Evolutionary conservation across 2,329 filamentous ascomycete genomes (phyloP).

Genomic region (Ampelomyces quisqualis): DNA sequence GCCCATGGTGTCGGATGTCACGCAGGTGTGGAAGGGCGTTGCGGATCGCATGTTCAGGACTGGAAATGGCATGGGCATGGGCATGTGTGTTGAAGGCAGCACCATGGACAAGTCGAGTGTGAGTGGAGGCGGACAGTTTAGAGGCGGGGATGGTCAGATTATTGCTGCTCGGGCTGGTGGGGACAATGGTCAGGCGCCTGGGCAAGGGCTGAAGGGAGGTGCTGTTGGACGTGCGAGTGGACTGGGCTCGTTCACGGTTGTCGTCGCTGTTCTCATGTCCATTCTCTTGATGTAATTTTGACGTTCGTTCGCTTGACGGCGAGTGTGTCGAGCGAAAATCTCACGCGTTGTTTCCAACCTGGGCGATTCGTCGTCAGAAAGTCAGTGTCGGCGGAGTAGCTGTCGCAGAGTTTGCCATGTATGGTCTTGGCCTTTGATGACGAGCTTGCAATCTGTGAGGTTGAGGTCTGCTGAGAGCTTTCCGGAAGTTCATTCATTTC

Average conservation of each 20-base stretch:
- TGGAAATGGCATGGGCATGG: constrained; percentile 10
- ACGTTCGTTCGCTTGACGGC: no score
- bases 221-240: not conserved
- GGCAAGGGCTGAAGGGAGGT: constrained; percentile 7
- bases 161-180: constrained; percentile 2
- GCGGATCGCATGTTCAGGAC: constrained; percentile 40
- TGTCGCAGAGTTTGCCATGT: constrained; percentile 70
- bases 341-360: not conserved
- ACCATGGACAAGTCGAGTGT: constrained; percentile 33
- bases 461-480: constrained; percentile 51
- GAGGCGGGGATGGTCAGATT: constrained; percentile 24
- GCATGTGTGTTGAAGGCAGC: constrained; percentile 32
- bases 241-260: no score
- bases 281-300: no score
- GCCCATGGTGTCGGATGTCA: constrained; percentile 39
- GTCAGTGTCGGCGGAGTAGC: constrained; percentile 83
- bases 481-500: constrained; percentile 49
- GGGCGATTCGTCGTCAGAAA: constrained; percentile 62
- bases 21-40: constrained; percentile 43
- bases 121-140: constrained; percentile 35
- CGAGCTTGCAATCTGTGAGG: constrained; percentile 66
- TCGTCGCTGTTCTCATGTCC: no score
- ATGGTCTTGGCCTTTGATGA: constrained; percentile 80
- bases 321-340: no score
- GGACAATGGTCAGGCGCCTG: not conserved